phyloP scores from a whole-genome alignment of 106 monocot genomes.

The Phalaenopsis equestris region DNA sequence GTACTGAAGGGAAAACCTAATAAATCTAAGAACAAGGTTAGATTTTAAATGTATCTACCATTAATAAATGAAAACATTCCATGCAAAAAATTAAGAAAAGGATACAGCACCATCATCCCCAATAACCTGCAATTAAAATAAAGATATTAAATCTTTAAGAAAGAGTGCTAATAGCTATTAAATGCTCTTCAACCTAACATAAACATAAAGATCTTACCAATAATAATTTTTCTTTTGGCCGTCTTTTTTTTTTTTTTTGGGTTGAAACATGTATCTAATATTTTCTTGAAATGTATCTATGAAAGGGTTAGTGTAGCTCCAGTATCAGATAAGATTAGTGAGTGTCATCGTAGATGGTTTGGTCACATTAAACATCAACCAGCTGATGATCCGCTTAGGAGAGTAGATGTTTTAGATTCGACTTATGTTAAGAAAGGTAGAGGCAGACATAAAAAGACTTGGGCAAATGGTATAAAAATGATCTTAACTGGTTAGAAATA shows the following conservation, averaged over 20 bases:
- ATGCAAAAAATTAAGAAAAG: conserved; percentile 12
- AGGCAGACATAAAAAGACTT: too few species aligned
- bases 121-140: conserved; percentile 56
- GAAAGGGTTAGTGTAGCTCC: too few species aligned
- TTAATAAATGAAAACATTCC: not conserved
- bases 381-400: too few species aligned
- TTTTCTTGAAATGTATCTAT: not conserved
- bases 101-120: conserved; percentile 96
- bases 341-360: too few species aligned
- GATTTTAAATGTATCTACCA: not conserved
- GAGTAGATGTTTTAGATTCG: too few species aligned
- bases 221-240: not conserved
- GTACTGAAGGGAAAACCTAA: not conserved
- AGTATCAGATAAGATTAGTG: too few species aligned
- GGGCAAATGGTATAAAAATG: too few species aligned
- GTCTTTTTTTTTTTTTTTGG: not conserved
- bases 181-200: not conserved
- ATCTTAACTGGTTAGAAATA: too few species aligned
- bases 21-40: not conserved
- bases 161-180: not conserved
- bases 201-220: not conserved
- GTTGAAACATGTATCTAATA: not conserved
- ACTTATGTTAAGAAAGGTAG: too few species aligned
- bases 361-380: too few species aligned
- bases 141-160: not conserved